Evolutionary conservation across 2,329 filamentous ascomycete species (phyloP).

Genomic region (Dactylellina drechsleri): DNA sequence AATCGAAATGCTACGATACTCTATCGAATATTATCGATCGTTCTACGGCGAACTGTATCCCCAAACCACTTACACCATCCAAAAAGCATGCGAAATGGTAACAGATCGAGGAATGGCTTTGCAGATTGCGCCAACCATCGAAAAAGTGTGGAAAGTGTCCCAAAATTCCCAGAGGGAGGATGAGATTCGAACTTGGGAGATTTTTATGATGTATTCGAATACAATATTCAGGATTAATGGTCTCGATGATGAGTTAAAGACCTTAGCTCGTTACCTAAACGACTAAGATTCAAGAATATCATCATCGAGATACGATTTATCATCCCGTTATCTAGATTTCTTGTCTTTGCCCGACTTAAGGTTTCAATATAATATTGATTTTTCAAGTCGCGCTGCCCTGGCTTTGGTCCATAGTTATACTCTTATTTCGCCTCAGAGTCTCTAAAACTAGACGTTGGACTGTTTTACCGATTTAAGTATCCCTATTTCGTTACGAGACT

Average conservation of each 20-base stretch:
- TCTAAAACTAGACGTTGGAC: too few species aligned
- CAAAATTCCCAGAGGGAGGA: neutral
- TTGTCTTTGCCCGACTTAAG: too few species aligned
- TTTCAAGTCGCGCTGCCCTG: too few species aligned
- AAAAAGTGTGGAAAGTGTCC: constrained; percentile 18
- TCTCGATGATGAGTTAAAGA: neutral
- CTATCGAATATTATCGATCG: neutral
- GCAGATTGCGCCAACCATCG: constrained; percentile 19
- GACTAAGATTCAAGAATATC: too few species aligned
- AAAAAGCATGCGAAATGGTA: constrained; percentile 4
- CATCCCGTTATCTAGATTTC: too few species aligned
- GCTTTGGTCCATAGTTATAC: too few species aligned
- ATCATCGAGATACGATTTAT: too few species aligned
- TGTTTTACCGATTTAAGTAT: too few species aligned
- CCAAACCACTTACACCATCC: neutral
- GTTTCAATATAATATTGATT: too few species aligned
- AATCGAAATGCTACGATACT: constrained; percentile 5
- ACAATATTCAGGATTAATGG: constrained; percentile 15
- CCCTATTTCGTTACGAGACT: too few species aligned
- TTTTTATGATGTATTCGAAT: constrained; percentile 28
- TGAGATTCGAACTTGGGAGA: constrained; percentile 3
- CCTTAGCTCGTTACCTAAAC: neutral
- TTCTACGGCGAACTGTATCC: constrained; percentile 6
- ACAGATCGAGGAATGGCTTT: constrained; percentile 13
- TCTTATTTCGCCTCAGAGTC: too few species aligned